A percentile compares a stretch with the other conserved stretches of the same genome.
These are phyloP conservation scores for Ascochyta pisi DNA, from an alignment of 2,329 filamentous ascomycete species.

Conservation along the genomic window DNA sequence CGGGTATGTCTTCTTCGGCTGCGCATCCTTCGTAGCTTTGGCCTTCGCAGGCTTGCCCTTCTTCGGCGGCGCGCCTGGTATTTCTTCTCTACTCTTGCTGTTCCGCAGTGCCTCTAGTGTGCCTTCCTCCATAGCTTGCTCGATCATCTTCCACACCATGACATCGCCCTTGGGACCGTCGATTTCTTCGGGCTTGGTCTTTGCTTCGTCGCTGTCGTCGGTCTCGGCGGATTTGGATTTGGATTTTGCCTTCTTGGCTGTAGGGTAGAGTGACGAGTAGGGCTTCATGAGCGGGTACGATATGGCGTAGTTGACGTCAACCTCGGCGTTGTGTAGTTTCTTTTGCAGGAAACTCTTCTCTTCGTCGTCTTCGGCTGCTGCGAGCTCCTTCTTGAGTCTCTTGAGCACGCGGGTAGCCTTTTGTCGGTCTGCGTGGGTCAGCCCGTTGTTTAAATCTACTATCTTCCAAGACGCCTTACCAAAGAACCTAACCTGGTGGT, in stretches of 20 bases:
- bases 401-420: slow-evolving; percentile 73
- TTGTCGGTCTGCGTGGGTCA: slow-evolving; percentile 65
- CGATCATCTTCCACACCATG: slow-evolving; percentile 72
- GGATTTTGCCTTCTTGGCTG: slow-evolving; percentile 28
- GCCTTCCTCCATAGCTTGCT: slow-evolving; percentile 68
- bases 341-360: slow-evolving; percentile 60
- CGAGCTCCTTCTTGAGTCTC: slow-evolving; percentile 66
- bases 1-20: slow-evolving; percentile 24
- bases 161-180: slow-evolving; percentile 57
- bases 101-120: slow-evolving; percentile 64
- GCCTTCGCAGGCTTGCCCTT: slow-evolving; percentile 26
- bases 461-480: slow-evolving; percentile 57
- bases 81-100: slow-evolving; percentile 46
- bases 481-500: slow-evolving; percentile 86
- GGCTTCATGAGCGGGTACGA: slow-evolving; percentile 74
- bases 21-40: slow-evolving; percentile 21
- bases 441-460: background rate
- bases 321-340: slow-evolving; percentile 71
- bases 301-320: slow-evolving; percentile 77
- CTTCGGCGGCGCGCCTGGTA: slow-evolving; percentile 32
- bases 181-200: slow-evolving; percentile 36
- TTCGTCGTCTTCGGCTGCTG: slow-evolving; percentile 57
- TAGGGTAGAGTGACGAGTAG: slow-evolving; percentile 68
- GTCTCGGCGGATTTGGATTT: slow-evolving; percentile 26
- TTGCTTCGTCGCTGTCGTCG: slow-evolving; percentile 34